phyloP scores from a whole-genome alignment of 2,329 filamentous ascomycete genomes.

The Trichoderma pleuroti region DNA sequence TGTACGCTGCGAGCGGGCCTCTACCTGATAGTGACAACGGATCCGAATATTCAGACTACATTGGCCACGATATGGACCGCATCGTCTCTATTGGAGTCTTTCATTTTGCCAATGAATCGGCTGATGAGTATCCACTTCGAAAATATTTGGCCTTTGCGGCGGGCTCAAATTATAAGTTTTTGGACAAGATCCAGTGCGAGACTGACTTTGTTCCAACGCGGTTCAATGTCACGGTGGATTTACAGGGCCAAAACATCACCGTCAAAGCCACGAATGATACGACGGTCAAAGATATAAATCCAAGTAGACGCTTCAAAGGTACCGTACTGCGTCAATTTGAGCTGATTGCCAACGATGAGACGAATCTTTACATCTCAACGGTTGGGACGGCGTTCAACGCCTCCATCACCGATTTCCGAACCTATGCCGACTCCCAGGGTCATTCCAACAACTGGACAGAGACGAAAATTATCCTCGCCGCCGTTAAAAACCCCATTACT shows the following conservation, averaged over 20 bases:
- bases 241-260: neutral
- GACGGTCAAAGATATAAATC: neutral
- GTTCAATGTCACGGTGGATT: neutral
- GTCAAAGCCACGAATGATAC: neutral
- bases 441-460: neutral
- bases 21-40: neutral
- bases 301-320: neutral
- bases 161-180: neutral
- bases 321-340: neutral
- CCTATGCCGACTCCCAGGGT: neutral
- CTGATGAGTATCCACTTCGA: neutral
- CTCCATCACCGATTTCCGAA: neutral
- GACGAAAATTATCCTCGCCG: neutral
- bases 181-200: neutral
- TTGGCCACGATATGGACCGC: neutral
- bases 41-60: neutral
- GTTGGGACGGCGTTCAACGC: neutral
- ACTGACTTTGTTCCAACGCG: neutral
- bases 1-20: neutral
- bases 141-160: neutral
- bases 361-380: neutral
- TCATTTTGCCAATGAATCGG: neutral
- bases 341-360: neutral
- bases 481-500: neutral
- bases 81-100: neutral